Conservation (phyloP, 345 rosid genomes). For the Euclidium syriacum region DNA sequence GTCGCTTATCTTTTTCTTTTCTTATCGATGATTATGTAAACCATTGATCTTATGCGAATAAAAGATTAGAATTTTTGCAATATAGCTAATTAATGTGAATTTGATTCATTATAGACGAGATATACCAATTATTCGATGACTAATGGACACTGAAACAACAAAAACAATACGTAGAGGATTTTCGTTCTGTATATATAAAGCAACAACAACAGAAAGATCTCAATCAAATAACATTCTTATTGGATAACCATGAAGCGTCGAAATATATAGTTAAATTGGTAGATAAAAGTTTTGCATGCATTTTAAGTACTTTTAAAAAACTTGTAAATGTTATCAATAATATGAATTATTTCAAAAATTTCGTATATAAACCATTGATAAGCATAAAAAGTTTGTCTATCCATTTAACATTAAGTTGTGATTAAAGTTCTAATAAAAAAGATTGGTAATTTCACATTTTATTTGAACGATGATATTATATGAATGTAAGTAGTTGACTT, state of each 20-base stretch:
- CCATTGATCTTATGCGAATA: neutral
- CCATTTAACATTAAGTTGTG: no score
- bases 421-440: neutral
- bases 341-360: neutral
- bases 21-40: neutral
- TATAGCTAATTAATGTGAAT: slow-evolving; percentile 20
- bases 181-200: no score
- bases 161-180: no score
- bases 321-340: neutral
- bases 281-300: neutral
- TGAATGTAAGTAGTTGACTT: neutral
- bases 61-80: neutral
- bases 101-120: slow-evolving; percentile 6
- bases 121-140: neutral
- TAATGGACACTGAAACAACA: neutral
- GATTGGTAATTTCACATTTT: neutral
- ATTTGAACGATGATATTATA: neutral
- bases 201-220: neutral
- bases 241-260: neutral
- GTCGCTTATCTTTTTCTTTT: neutral
- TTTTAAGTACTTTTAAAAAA: neutral
- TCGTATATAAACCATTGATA: neutral
- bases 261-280: neutral
- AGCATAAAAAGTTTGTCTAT: neutral
- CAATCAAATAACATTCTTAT: neutral